Base-by-base conservation (phyloP, 1,284 basidiomycete genomes). In the Peniophora sp. region DNA sequence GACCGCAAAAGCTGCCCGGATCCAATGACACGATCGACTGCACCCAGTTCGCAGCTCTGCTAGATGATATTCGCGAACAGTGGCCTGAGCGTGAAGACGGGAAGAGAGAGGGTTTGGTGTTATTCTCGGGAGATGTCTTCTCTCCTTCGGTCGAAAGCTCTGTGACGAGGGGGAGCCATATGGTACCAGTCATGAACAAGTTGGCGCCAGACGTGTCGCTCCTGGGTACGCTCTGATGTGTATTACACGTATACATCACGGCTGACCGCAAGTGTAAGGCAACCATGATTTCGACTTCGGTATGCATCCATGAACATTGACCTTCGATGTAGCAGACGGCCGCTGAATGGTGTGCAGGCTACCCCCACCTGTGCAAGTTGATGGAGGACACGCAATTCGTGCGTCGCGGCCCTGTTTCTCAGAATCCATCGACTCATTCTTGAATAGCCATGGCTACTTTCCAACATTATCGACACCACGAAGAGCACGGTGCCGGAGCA, bases 101-200 rank as follows among this genome's bases (percentile, higher is more conserved):
- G 2, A 68, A 70, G 46, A 72, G 70, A 53, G 85, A 91, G 56
- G 92, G 93, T 0, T 71, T 97, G 2, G 75, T 87, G 0, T 68
- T 97, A 2, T 97, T 96, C 67, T 93, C 89, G 24, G 93, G 93
- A 3, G 93, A 96, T 64, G 71, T 90, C 3, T 93, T 93, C 64
- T 84, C 85, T 17, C 92, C 92, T 0, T 90, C 87, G 2, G 79
- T 92, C 0, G 92, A 95, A 68, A 90, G 85, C 59, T 84, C 85
- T 8, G 84, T 97, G 20, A 95, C 92, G 2, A 73, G 93, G 64
- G 93, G 93, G 41, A 92, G 86, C 53, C 92, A 96, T 77, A 90
- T 96, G 89, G 89, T 92, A 58, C 90, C 90, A 2, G 78, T 93
- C 17, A 79, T 93, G 69, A 93, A 94, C 57, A 69, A 73, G 52